phyloP scores from a whole-genome alignment of 164 flowering plant genomes.

The Echeveria elegans region DNA sequence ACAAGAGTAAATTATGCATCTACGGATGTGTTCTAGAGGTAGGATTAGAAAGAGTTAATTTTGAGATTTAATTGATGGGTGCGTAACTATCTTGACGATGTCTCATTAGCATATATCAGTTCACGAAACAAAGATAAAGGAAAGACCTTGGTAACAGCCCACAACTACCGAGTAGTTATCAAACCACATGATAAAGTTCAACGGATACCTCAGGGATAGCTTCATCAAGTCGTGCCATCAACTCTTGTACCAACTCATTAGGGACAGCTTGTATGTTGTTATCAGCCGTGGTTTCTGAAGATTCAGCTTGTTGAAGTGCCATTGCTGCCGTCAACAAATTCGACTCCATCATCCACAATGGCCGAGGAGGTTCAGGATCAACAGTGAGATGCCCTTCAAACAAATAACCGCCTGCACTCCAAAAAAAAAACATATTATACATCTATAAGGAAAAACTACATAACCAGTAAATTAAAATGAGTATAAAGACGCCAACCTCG shows the following conservation, averaged over 20 bases:
- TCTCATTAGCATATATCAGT: neutral
- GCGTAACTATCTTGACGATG: neutral
- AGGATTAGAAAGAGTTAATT: neutral
- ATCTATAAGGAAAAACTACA: neutral
- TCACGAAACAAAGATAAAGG: neutral
- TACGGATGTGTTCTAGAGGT: neutral
- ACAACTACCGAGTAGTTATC: neutral
- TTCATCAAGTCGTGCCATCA: constrained; percentile 28
- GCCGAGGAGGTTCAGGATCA: constrained; percentile 84
- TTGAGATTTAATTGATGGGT: neutral
- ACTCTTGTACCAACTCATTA: constrained; percentile 24
- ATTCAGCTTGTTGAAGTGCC: constrained; percentile 29
- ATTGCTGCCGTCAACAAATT: constrained; percentile 37
- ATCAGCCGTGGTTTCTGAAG: constrained; percentile 28
- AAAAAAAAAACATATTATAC: neutral
- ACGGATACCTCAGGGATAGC: constrained; percentile 32
- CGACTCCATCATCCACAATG: constrained; percentile 67
- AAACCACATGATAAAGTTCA: neutral
- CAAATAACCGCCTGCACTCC: constrained; percentile 55
- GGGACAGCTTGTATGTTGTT: constrained; percentile 18
- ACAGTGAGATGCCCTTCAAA: constrained; percentile 97
- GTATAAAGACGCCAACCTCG: neutral
- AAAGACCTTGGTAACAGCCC: neutral
- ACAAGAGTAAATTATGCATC: neutral
- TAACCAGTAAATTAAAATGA: neutral